Percentiles rank a stretch among this genome's conserved stretches.
These are phyloP conservation scores for Pseudopyrenochaeta lycopersici DNA, from an alignment of 2,329 filamentous ascomycete genomes.

Conservation along the genomic window DNA sequence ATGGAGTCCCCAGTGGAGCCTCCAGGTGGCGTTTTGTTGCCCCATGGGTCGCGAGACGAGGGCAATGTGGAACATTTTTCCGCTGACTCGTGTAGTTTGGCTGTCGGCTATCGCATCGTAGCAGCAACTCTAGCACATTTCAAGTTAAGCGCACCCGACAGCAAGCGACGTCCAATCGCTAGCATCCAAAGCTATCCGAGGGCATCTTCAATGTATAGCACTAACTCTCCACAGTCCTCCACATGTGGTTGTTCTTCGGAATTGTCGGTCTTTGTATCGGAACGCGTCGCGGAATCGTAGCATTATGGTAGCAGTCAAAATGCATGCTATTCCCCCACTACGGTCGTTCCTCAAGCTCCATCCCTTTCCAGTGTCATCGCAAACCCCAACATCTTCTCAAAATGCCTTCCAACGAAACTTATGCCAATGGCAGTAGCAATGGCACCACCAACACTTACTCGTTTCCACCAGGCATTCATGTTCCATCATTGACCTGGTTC, in stretches of 20 bases:
- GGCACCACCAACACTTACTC: constrained; percentile 40
- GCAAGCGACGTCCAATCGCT: constrained; percentile 19
- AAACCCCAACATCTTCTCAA: constrained; percentile 4
- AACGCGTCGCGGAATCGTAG: constrained; percentile 20
- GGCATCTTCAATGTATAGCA: constrained; percentile 1
- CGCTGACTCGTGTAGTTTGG: background rate
- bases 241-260: constrained; percentile 22
- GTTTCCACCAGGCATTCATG: constrained; percentile 64
- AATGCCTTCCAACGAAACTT: constrained; percentile 40
- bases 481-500: constrained; percentile 67
- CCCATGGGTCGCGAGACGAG: constrained; percentile 19
- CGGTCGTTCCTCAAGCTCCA: background rate
- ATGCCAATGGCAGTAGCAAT: constrained; percentile 38
- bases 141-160: constrained; percentile 10
- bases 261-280: constrained; percentile 22
- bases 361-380: background rate
- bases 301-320: constrained; percentile 19
- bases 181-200: constrained; percentile 8
- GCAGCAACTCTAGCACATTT: background rate
- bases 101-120: constrained; percentile 22
- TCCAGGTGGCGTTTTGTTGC: constrained; percentile 22
- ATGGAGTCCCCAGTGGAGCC: constrained; percentile 28
- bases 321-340: constrained; percentile 17
- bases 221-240: constrained; percentile 7
- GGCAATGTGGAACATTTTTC: constrained; percentile 9